A percentile compares a stretch with the other conserved stretches of the same genome.
These are phyloP conservation scores for Incumbomyces delicatus DNA, from an alignment of 2,329 filamentous ascomycete species.

Conservation along the genomic window DNA sequence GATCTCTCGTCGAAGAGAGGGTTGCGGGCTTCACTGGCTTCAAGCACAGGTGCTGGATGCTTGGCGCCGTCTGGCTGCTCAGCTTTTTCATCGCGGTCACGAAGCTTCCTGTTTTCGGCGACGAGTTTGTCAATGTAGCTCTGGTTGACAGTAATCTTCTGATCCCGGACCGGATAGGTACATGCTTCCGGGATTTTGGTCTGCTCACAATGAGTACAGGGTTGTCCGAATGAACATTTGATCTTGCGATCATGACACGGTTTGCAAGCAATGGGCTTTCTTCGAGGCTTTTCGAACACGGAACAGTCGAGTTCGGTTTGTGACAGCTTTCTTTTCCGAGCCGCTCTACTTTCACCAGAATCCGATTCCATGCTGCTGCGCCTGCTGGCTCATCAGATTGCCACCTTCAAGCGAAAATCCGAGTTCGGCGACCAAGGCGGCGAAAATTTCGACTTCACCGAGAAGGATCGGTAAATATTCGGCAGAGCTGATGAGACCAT, in stretches of 20 bases:
- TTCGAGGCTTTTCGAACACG: constrained; percentile 1
- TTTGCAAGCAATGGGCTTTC: constrained; percentile 18
- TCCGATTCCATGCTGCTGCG: too few species aligned
- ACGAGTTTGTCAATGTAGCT: constrained; percentile 26
- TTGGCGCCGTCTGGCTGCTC: constrained; percentile 11
- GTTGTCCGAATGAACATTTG: constrained; percentile 37
- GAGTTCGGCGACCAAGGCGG: too few species aligned
- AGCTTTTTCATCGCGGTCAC: background rate
- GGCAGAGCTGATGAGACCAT: too few species aligned
- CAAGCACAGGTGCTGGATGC: constrained; percentile 9
- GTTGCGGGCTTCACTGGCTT: constrained; percentile 17
- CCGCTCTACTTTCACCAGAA: too few species aligned
- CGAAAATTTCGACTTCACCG: too few species aligned
- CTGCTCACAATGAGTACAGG: constrained; percentile 32
- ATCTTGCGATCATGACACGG: constrained; percentile 39
- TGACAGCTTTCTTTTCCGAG: constrained; percentile 1
- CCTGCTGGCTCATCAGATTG: too few species aligned
- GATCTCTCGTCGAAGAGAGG: constrained; percentile 28
- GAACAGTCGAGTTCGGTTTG: background rate
- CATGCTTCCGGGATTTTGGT: constrained; percentile 31
- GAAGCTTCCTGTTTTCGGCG: constrained; percentile 6
- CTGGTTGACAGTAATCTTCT: constrained; percentile 29
- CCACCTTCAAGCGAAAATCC: too few species aligned
- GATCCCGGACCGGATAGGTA: constrained; percentile 32
- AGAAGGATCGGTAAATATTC: too few species aligned